Percentiles rank a stretch among this genome's conserved stretches.
These are phyloP conservation scores for Raphanus sativus DNA, from an alignment of 345 rosid genomes.

Conservation along the genomic window DNA sequence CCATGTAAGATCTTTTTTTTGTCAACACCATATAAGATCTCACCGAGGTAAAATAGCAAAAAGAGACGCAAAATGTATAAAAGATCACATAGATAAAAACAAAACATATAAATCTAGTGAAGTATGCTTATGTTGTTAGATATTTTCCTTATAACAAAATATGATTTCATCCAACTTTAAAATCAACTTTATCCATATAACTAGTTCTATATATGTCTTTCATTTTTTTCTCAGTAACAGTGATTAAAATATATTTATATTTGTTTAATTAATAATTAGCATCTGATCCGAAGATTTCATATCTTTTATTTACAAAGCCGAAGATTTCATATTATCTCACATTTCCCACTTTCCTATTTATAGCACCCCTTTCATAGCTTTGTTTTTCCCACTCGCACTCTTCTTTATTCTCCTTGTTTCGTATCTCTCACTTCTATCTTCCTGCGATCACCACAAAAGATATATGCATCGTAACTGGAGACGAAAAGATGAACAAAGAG, in stretches of 20 bases:
- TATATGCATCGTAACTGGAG: not conserved
- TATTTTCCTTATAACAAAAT: no score
- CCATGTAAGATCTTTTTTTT: no score
- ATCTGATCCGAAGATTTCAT: not conserved
- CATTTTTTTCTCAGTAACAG: not conserved
- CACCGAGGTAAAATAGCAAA: no score
- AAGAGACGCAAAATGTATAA: no score
- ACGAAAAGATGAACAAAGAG: not conserved
- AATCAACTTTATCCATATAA: no score
- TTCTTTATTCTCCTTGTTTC: not conserved
- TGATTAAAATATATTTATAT: no score
- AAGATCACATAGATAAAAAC: no score
- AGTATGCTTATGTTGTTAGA: no score
- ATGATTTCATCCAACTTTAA: no score
- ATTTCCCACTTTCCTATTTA: not conserved
- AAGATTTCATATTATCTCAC: not conserved
- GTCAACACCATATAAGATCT: no score
- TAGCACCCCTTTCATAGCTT: not conserved
- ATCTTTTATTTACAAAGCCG: no score
- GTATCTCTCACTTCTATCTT: not conserved
- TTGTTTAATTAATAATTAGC: not conserved
- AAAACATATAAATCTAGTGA: no score
- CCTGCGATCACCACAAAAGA: constrained; percentile 9
- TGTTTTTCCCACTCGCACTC: not conserved
- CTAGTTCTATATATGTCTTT: not conserved